A percentile compares a stretch with the other conserved stretches of the same genome.
These are phyloP conservation scores for Scheffersomyces lignosus DNA, from an alignment of 805 yeast species.

Conservation along the genomic window DNA sequence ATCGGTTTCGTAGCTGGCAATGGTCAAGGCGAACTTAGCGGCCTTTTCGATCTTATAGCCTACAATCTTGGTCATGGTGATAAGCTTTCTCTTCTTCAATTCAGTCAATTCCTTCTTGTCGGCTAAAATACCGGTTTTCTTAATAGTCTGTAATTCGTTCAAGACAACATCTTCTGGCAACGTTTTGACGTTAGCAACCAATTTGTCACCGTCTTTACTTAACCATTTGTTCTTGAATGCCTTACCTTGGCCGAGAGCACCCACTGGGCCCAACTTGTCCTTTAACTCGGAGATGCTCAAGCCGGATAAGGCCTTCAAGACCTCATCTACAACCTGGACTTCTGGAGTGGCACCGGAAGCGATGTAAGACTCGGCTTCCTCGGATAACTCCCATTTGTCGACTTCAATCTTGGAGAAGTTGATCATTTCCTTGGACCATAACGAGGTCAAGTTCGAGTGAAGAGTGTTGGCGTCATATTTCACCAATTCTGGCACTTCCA, in stretches of 20 bases:
- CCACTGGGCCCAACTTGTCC: constrained; percentile 74
- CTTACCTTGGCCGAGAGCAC: constrained; percentile 92
- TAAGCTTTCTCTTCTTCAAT: constrained; percentile 90
- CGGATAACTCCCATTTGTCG: constrained; percentile 72
- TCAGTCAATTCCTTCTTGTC: constrained; percentile 74
- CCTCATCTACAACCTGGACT: constrained; percentile 71
- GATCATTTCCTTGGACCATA: constrained; percentile 82
- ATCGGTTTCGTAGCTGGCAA: constrained; percentile 86
- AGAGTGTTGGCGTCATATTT: constrained; percentile 60
- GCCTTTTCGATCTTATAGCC: constrained; percentile 81
- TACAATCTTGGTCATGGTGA: constrained; percentile 65
- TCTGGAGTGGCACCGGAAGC: constrained; percentile 83
- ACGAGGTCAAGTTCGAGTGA: constrained; percentile 82
- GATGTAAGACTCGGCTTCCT: constrained; percentile 80
- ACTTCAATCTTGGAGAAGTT: constrained; percentile 68
- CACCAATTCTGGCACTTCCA: constrained; percentile 58
- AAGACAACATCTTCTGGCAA: constrained; percentile 70
- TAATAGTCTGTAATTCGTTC: constrained; percentile 57
- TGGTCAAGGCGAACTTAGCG: constrained; percentile 75
- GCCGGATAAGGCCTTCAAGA: constrained; percentile 72
- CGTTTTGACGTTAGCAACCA: constrained; percentile 59
- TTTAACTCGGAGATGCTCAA: constrained; percentile 77
- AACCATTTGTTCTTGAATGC: constrained; percentile 99
- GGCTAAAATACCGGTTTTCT: constrained; percentile 52
- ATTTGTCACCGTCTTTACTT: constrained; percentile 77